Evolutionary conservation across 2,329 filamentous ascomycete species (phyloP).

Genomic region (Alternaria viburni): DNA sequence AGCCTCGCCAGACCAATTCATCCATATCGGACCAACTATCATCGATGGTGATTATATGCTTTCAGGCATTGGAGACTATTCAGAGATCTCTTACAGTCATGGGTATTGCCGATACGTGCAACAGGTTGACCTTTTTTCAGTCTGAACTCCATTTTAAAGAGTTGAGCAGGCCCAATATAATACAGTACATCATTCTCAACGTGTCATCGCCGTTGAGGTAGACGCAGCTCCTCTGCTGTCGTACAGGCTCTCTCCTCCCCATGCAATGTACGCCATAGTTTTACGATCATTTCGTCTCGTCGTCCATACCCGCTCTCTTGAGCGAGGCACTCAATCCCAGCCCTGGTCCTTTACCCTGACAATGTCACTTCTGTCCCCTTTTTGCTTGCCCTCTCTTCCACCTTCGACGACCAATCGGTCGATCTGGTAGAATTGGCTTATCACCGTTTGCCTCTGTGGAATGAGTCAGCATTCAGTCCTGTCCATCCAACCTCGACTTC

Average conservation of each 20-base stretch:
- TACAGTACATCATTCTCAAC: conserved; percentile 4
- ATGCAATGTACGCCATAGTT: conserved; percentile 3
- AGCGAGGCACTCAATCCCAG: conserved; percentile 3
- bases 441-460: conserved; percentile 84
- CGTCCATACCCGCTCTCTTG: neutral
- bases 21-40: neutral
- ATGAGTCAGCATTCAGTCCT: conserved; percentile 46
- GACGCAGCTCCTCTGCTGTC: neutral
- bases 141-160: neutral
- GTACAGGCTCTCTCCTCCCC: neutral
- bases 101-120: neutral
- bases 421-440: conserved; percentile 93
- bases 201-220: neutral
- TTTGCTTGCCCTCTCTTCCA: conserved; percentile 78
- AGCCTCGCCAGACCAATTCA: neutral
- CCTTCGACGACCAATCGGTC: conserved; percentile 92
- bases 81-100: neutral
- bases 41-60: neutral
- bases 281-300: conserved; percentile 15
- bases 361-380: conserved; percentile 69
- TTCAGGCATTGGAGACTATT: neutral
- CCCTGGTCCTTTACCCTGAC: conserved; percentile 75
- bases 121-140: neutral
- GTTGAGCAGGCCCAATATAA: conserved; percentile 5
- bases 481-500: neutral